A percentile compares a stretch with the other conserved stretches of the same genome.
phyloP scores from a whole-genome alignment of 2,329 filamentous ascomycete species.

The Teratosphaeria epicoccoides region DNA sequence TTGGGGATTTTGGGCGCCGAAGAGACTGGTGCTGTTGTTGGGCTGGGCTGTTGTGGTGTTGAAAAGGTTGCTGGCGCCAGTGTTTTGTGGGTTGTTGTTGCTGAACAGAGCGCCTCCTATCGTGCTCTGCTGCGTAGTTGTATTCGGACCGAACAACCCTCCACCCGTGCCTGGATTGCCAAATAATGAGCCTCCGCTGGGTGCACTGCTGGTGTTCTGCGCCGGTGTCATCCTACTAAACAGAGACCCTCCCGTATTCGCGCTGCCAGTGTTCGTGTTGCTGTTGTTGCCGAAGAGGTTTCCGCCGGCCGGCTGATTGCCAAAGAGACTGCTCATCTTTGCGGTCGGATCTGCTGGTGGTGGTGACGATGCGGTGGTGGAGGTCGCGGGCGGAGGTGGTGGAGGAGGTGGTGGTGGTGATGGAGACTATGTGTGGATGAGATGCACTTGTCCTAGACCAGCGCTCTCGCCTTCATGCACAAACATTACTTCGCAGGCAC shows the following conservation, averaged over 20 bases:
- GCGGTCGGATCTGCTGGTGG: not conserved
- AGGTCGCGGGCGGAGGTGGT: conserved; percentile 1
- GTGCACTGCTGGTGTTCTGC: conserved; percentile 13
- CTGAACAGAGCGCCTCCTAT: conserved; percentile 5
- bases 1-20: conserved; percentile 3
- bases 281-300: conserved; percentile 5
- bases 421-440: not conserved
- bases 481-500: not conserved
- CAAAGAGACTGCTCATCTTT: conserved; percentile 17
- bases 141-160: not conserved
- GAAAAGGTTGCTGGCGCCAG: conserved; percentile 4
- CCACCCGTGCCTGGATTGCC: conserved; percentile 14
- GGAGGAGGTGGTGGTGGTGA: conserved; percentile 7
- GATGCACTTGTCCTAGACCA: not conserved
- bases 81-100: conserved; percentile 7
- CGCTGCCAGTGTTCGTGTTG: conserved; percentile 1
- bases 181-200: conserved; percentile 25
- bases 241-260: conserved; percentile 22
- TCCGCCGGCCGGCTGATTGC: conserved; percentile 5
- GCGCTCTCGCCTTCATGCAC: not conserved
- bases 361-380: conserved; percentile 5
- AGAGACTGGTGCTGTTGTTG: conserved; percentile 9
- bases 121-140: not conserved
- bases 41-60: conserved; percentile 3
- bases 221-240: conserved; percentile 23